Conservation (phyloP, 225 moss, liverwort and hornwort species). For the Sphagnum tenellum region DNA sequence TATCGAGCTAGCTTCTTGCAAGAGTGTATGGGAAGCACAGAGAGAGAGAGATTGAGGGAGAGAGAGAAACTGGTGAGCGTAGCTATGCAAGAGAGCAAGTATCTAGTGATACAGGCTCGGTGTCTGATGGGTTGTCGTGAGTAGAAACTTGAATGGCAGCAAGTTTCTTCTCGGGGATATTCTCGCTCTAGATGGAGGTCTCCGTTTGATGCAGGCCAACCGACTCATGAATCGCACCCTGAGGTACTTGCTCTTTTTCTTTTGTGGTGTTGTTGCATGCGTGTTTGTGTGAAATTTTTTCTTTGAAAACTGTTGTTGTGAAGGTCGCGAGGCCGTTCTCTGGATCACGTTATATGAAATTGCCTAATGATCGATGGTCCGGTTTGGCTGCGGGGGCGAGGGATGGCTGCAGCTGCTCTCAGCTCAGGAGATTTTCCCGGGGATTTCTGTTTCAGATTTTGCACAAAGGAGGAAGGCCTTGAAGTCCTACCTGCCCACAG, state of each 20-base stretch:
- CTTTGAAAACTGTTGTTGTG: not conserved
- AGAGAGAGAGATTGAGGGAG: not conserved
- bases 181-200: slow-evolving; percentile 36
- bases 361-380: not conserved
- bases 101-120: no score
- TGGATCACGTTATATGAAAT: no score
- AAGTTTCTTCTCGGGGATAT: slow-evolving; percentile 23
- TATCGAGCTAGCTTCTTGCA: not conserved
- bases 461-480: slow-evolving; percentile 63
- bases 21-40: not conserved
- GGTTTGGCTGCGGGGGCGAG: slow-evolving; percentile 12
- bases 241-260: slow-evolving; percentile 38
- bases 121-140: no score
- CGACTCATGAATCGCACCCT: slow-evolving; percentile 72
- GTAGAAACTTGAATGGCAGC: slow-evolving; percentile 16
- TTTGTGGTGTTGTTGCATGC: not conserved
- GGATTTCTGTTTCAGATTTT: slow-evolving; percentile 63
- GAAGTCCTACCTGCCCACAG: slow-evolving; percentile 53
- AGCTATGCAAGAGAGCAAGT: no score
- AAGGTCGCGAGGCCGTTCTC: not conserved
- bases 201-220: slow-evolving; percentile 78
- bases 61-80: not conserved
- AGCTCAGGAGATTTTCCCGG: slow-evolving; percentile 75
- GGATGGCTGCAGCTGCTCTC: slow-evolving; percentile 49
- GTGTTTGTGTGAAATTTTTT: no score